Evolutionary conservation across 208 protist species (phyloP).

Genomic region (Leishmania major): DNA sequence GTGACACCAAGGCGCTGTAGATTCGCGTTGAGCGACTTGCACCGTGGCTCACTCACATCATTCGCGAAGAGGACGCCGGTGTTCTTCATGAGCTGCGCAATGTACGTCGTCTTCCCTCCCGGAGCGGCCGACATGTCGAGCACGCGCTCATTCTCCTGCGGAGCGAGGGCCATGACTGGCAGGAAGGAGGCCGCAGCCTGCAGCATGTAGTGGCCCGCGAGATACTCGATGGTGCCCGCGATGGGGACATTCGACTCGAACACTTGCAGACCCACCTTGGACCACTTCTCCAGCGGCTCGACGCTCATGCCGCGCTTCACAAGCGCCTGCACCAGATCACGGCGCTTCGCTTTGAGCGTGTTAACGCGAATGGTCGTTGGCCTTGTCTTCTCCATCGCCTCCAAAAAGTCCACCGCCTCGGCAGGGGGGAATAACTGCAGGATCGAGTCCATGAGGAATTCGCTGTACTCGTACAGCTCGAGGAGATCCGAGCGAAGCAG

Average conservation of each 20-base stretch:
- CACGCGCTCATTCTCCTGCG: conserved; percentile 93
- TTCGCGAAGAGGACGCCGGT: conserved; percentile 98
- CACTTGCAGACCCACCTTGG: conserved; percentile 98
- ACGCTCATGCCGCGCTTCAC: conserved; percentile 98
- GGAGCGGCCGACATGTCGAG: conserved; percentile 99
- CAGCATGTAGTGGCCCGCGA: conserved; percentile 99
- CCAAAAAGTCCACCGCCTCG: conserved; percentile 96
- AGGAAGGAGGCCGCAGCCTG: conserved; percentile 99
- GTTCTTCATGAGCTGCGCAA: conserved; percentile 99
- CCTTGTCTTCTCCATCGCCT: conserved; percentile 97
- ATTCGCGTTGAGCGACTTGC: conserved; percentile 97
- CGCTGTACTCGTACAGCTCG: conserved; percentile 96
- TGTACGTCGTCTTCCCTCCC: conserved; percentile 99
- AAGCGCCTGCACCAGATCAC: conserved; percentile 95
- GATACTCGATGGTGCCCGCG: conserved; percentile 99
- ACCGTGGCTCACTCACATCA: conserved; percentile 95
- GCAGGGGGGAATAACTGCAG: conserved; percentile 94
- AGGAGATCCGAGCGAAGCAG: conserved; percentile 92
- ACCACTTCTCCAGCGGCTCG: conserved; percentile 96
- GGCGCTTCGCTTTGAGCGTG: conserved; percentile 96
- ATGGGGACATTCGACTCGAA: conserved; percentile 98
- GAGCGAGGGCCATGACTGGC: conserved; percentile 97
- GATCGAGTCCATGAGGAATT: conserved; percentile 94
- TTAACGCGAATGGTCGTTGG: conserved; percentile 99
- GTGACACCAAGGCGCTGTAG: conserved; percentile 95